These are phyloP conservation scores for Trametes pubescens DNA, from an alignment of 1,284 basidiomycete genomes.

Conservation along the genomic window DNA sequence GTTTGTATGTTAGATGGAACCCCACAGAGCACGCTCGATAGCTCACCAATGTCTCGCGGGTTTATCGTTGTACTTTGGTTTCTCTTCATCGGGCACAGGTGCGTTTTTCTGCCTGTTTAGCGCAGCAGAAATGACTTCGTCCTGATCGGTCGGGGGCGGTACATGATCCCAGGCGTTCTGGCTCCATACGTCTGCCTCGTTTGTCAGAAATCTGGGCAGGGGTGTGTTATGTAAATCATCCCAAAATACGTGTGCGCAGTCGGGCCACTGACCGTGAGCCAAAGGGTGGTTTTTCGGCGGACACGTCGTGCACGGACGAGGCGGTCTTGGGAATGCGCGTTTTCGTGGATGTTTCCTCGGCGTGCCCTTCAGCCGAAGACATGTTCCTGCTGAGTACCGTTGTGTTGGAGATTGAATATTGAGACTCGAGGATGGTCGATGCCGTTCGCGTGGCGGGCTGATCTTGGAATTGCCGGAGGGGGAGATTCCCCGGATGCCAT, in stretches of 20 bases:
- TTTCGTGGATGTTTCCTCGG: not conserved
- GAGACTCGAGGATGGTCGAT: not conserved
- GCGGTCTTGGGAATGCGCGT: constrained; percentile 40
- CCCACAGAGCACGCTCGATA: constrained; percentile 10
- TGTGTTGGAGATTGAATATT: not conserved
- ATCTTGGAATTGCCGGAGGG: constrained; percentile 13
- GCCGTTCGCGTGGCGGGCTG: constrained; percentile 9
- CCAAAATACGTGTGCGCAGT: constrained; percentile 57
- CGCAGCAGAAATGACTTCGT: constrained; percentile 70
- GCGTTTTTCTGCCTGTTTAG: constrained; percentile 71
- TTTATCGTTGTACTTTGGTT: constrained; percentile 74
- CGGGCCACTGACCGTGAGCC: constrained; percentile 62
- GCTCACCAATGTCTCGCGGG: constrained; percentile 76
- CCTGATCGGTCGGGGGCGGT: constrained; percentile 82
- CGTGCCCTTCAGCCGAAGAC: not conserved
- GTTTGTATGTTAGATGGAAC: constrained; percentile 38
- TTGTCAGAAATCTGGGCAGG: not conserved
- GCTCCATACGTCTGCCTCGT: constrained; percentile 69
- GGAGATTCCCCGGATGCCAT: constrained; percentile 23
- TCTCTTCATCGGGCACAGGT: constrained; percentile 75
- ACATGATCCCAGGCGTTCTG: constrained; percentile 93
- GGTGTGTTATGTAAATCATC: constrained; percentile 46
- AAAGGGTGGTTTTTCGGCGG: constrained; percentile 68
- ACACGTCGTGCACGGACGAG: constrained; percentile 72
- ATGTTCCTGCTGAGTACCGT: not conserved